Base-by-base conservation (phyloP, 495 filamentous ascomycete genomes). In the Glonium stellatum region DNA sequence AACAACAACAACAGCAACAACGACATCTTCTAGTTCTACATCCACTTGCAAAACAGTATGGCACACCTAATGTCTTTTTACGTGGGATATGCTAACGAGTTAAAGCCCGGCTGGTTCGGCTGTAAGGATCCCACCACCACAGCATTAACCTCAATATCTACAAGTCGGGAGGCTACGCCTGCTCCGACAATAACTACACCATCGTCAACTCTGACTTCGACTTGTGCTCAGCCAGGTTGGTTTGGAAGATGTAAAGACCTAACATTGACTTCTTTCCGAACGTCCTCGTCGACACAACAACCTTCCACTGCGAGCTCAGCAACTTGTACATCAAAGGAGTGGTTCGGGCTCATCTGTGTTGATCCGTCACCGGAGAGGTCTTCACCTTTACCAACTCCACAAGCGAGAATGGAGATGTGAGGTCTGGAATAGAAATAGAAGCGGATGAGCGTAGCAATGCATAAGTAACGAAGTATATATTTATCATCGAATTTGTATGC, bases 161-260 rank as follows among this genome's bases (percentile, higher is more conserved):
- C 57, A n/a, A 12, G 31, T 13, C 8, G 13, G n/a, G 36, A 61
- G 6, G 55, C 48, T 25, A 25, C 48, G 21, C 48, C 48, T 18
- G 39, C 39, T 15, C 53, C 39, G 8, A 55, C 63, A 12, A 55
- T 51, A 18, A 55, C 22, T 27, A 19, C 59, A 48, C 19, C 60
- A 15, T 34, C 54, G 3, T 22, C 54, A 6, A 15, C 56, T n/a
- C 12, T 44, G 8, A 58, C 56, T n/a, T 58, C 56, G n/a, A 50
- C 42, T 10, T 58, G 56, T 37, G 23, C 10, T n/a, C 25, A 50
- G 15, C 22, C 8, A 5, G 56, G 87, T 42, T 89, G 86, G 87
- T 89, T 85, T 71, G 84, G 83, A 35, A 86, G 83, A 66, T 80
- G 80, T 34, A 81, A 84, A 61, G 71, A 77, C 56, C 78, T 76